These are phyloP conservation scores for Raffaelea ambrosiae DNA, from an alignment of 2,329 filamentous ascomycete species.

Conservation along the genomic window DNA sequence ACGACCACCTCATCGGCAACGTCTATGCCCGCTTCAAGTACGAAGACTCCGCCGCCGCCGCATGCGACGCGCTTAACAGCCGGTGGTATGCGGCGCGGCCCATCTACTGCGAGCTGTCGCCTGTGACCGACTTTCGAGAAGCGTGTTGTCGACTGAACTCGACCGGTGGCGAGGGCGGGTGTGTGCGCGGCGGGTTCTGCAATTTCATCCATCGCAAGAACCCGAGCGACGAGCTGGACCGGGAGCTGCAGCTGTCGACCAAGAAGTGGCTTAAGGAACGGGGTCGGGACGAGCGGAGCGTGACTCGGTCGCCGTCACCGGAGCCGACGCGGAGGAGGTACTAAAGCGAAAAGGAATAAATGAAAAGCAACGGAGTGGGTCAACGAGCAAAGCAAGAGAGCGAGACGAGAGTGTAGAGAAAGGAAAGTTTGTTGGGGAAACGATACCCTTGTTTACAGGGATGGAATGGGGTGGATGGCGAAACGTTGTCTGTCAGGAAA, in stretches of 20 bases:
- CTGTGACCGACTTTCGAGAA: constrained; percentile 96
- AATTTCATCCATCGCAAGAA: constrained; percentile 99
- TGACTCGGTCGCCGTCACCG: constrained; percentile 74
- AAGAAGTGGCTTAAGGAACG: constrained; percentile 93
- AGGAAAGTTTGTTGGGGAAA: too few relatives aligned
- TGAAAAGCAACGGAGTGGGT: too few relatives aligned
- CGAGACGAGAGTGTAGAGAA: too few relatives aligned
- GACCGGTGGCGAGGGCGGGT: constrained; percentile 63
- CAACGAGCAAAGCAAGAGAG: too few relatives aligned
- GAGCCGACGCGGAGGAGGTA: constrained; percentile 69
- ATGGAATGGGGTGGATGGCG: too few relatives aligned
- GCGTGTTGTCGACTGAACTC: constrained; percentile 92
- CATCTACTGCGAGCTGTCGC: constrained; percentile 95
- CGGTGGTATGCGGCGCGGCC: constrained; percentile 96
- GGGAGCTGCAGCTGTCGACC: constrained; percentile 77
- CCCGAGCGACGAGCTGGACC: constrained; percentile 77
- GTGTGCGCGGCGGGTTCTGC: constrained; percentile 93
- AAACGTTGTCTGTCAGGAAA: too few relatives aligned
- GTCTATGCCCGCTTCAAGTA: constrained; percentile 99
- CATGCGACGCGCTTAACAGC: constrained; percentile 87
- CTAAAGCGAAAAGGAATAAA: constrained; percentile 27
- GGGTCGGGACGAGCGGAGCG: constrained; percentile 76
- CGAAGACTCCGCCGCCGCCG: constrained; percentile 88
- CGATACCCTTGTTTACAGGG: too few relatives aligned
- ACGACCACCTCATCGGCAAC: constrained; percentile 97